Evolutionary conservation across 345 rosid species (phyloP).

Genomic region (Populus euphratica): DNA sequence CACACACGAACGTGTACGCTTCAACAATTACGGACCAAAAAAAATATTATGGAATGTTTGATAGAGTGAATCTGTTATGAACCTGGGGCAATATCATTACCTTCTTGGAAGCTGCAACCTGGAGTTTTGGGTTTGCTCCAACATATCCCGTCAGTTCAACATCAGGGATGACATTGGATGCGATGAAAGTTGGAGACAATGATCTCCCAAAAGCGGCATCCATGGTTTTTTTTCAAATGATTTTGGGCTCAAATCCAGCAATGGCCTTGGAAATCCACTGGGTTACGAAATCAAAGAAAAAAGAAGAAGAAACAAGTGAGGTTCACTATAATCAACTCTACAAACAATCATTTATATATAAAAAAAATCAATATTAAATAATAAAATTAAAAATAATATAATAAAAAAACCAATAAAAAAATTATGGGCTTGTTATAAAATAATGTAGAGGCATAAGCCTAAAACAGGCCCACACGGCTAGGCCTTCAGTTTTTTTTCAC

Average conservation of each 20-base stretch:
- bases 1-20: neutral
- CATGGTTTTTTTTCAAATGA: slow-evolving; percentile 47
- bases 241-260: slow-evolving; percentile 54
- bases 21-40: neutral
- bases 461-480: too few species aligned
- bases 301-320: too few species aligned
- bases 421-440: too few species aligned
- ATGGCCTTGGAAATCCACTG: slow-evolving; percentile 49
- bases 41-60: neutral
- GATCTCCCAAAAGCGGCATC: slow-evolving; percentile 49
- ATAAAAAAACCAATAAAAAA: too few species aligned
- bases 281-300: too few species aligned
- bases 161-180: slow-evolving; percentile 65
- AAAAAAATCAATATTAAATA: too few species aligned
- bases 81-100: slow-evolving; percentile 12
- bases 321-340: too few species aligned
- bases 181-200: slow-evolving; percentile 60
- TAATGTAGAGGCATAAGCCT: too few species aligned
- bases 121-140: slow-evolving; percentile 58
- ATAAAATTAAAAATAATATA: too few species aligned
- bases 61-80: neutral
- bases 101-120: slow-evolving; percentile 40
- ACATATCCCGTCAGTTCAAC: slow-evolving; percentile 82
- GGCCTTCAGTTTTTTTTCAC: too few species aligned
- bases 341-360: too few species aligned